Evolutionary conservation across 345 rosid species (phyloP).

Genomic region (Eucalyptus viminalis): DNA sequence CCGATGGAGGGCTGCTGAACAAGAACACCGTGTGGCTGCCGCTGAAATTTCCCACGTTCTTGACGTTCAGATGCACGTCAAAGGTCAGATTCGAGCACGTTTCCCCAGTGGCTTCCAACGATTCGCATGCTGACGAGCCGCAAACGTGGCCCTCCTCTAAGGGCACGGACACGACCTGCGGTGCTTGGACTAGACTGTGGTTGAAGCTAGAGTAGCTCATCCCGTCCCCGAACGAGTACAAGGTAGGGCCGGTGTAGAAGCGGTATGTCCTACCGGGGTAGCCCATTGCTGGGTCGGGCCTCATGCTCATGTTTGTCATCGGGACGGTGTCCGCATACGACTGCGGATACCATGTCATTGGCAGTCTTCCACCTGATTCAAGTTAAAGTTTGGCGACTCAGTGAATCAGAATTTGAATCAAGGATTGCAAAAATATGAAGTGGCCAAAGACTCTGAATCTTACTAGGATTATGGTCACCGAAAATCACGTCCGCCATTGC

Average conservation of each 20-base stretch:
- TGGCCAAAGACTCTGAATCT: neutral
- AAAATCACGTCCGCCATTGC: constrained; percentile 81
- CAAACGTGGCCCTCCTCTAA: constrained; percentile 45
- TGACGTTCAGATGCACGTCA: constrained; percentile 41
- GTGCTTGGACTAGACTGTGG: constrained; percentile 52
- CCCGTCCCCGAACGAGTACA: constrained; percentile 82
- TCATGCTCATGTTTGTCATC: constrained; percentile 95
- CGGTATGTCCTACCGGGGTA: constrained; percentile 91
- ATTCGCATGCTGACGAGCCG: constrained; percentile 37
- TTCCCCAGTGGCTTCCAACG: constrained; percentile 28
- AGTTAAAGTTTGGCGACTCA: neutral
- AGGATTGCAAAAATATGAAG: neutral
- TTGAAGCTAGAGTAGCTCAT: constrained; percentile 42
- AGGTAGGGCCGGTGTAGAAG: constrained; percentile 82
- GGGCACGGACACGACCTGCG: constrained; percentile 20
- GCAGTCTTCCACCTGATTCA: constrained; percentile 64
- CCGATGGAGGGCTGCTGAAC: constrained; percentile 61
- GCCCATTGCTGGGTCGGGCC: constrained; percentile 57
- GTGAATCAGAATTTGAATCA: neutral
- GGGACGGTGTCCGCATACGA: constrained; percentile 64
- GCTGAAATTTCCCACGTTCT: constrained; percentile 28
- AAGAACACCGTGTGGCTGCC: constrained; percentile 70
- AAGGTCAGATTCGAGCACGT: constrained; percentile 33
- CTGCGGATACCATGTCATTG: constrained; percentile 96
- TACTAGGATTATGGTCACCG: constrained; percentile 78